Base-by-base conservation (phyloP, 139 green algal genomes). In the Chlorella sp. region DNA sequence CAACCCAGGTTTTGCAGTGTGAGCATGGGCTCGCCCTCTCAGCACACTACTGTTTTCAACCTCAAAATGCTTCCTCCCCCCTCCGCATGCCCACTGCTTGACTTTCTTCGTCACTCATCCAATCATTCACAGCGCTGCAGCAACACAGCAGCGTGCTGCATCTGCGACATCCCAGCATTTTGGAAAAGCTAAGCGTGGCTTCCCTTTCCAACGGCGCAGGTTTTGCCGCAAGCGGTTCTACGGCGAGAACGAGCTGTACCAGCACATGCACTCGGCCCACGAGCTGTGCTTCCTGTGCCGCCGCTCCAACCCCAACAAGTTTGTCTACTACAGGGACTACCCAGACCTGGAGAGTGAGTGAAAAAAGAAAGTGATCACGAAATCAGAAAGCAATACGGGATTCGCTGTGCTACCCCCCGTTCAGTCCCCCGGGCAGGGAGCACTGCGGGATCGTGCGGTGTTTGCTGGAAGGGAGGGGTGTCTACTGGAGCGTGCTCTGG, bases 291-390 rank as follows among this genome's bases (percentile, higher is more conserved):
- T 98, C 89, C 89, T 99, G 28, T 99, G 96, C 94, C 81, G 94
- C 32, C 91, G 95, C 21, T 88, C 85, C 28, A 78, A 91, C 18
- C 97, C 97, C 11, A 80, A 95, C 73, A 93, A 95, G 69, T 97
- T 97, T 86, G 94, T 98, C 2, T 99, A 99, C 93, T 99, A 97
- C 94, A 81, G 92, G 12, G 95, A 99, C 92, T 98, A 98, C 81
- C 71, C 89, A 2, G 94, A 98, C 88, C 92, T 98, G 22, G 95
- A 98, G 86, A 94, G 95, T 96, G 80, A 73, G 66, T 64, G 16
- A 68, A 18, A n/a, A n/a, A n/a, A n/a, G n/a, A n/a, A n/a, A 14
- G 60, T 18, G 15, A 18, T 68, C 60, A 68, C 60, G 60, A n/a
- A n/a, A n/a, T n/a, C n/a, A n/a, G n/a, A n/a, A n/a, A n/a, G n/a